Percentiles rank a stretch among this genome's conserved stretches.
phyloP scores from a whole-genome alignment of 2,329 filamentous ascomycete genomes.

The Fusarium illudens region DNA sequence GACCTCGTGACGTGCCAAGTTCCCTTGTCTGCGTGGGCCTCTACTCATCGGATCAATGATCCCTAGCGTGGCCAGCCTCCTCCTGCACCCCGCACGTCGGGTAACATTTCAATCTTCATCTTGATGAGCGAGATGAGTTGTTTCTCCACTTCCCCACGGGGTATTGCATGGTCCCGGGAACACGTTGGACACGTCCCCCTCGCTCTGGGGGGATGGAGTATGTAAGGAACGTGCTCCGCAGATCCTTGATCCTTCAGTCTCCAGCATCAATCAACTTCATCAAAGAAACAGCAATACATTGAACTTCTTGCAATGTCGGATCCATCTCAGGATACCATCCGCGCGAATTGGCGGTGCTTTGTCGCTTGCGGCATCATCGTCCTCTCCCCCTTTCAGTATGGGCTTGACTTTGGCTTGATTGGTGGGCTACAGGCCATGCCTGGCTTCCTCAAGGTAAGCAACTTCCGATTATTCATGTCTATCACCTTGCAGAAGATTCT shows the following conservation, averaged over 20 bases:
- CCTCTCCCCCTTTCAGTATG: constrained; percentile 36
- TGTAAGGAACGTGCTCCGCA: constrained; percentile 10
- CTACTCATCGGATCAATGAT: constrained; percentile 21
- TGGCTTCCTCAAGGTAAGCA: constrained; percentile 29
- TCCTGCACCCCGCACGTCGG: constrained; percentile 24
- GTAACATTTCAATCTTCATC: not conserved
- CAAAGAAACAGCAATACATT: not conserved
- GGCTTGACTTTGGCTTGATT: constrained; percentile 36
- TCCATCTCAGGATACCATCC: constrained; percentile 26
- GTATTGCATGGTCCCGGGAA: not conserved
- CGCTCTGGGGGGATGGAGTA: constrained; percentile 5
- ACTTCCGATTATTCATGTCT: not conserved
- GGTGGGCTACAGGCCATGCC: constrained; percentile 37
- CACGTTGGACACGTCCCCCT: not conserved
- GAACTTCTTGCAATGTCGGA: constrained; percentile 10
- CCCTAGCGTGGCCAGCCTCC: constrained; percentile 8
- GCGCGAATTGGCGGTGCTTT: constrained; percentile 36
- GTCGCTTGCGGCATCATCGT: constrained; percentile 33
- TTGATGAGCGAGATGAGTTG: not conserved
- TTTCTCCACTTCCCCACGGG: constrained; percentile 23
- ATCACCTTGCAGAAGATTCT: not conserved
- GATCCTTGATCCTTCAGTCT: not conserved
- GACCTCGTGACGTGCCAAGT: not conserved
- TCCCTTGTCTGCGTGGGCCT: not conserved
- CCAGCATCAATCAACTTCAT: not conserved